phyloP scores from a whole-genome alignment of 1,284 basidiomycete genomes.

The Thelephora terrestris region DNA sequence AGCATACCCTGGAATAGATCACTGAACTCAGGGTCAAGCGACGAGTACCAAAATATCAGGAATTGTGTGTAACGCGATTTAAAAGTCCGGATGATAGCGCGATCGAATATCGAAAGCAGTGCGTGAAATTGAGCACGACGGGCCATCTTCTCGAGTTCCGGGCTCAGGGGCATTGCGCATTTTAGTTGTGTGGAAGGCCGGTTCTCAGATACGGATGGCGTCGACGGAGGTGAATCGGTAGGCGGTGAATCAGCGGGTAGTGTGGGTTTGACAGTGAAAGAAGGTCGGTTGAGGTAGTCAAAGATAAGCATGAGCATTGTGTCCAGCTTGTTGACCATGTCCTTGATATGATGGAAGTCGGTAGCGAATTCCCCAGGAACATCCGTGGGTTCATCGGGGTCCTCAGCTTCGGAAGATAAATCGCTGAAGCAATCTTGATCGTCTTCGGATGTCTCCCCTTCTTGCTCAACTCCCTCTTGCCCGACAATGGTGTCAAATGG shows the following conservation, averaged over 20 bases:
- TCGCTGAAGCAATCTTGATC: constrained; percentile 47
- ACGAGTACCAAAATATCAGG: constrained; percentile 91
- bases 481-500: constrained; percentile 77
- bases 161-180: constrained; percentile 15
- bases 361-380: constrained; percentile 24
- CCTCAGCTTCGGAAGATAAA: constrained; percentile 54
- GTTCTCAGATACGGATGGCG: constrained; percentile 5
- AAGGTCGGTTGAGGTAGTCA: constrained; percentile 61
- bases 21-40: constrained; percentile 80
- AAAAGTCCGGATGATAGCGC: constrained; percentile 89
- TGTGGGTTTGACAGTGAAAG: constrained; percentile 19
- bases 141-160: constrained; percentile 26
- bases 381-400: constrained; percentile 30
- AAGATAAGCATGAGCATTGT: constrained; percentile 80
- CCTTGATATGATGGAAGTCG: constrained; percentile 63
- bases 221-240: constrained; percentile 13
- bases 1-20: constrained; percentile 93
- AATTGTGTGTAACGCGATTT: constrained; percentile 98
- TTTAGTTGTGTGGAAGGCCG: constrained; percentile 9
- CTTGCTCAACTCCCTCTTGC: constrained; percentile 52
- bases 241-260: constrained; percentile 16
- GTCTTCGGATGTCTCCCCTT: constrained; percentile 45
- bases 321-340: constrained; percentile 88
- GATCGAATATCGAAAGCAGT: constrained; percentile 88
- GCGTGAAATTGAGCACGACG: constrained; percentile 69